Evolutionary conservation across 306 rosid species (phyloP).

Genomic region (Cicer chorassanicum): DNA sequence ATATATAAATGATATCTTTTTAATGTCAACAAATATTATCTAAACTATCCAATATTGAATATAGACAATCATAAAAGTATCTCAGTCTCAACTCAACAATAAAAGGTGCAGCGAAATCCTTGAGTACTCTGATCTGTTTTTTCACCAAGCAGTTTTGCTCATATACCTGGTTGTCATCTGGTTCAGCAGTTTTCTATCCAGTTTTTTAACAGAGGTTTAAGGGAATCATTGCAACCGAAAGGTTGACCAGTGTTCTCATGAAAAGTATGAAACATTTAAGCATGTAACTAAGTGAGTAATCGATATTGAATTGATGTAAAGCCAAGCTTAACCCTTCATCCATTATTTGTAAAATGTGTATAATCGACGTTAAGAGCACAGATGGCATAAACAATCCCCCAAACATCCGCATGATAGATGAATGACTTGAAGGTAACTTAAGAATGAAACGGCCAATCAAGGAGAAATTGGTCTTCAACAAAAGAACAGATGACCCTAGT

Average conservation of each 20-base stretch:
- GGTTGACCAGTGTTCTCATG: not conserved
- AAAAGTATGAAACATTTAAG: not conserved
- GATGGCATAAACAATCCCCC: not conserved
- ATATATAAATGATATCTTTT: no score
- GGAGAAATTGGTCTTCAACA: slow-evolving; percentile 12
- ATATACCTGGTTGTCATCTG: no score
- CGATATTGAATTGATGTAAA: not conserved
- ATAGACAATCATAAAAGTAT: no score
- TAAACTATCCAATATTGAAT: no score
- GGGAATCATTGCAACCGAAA: not conserved
- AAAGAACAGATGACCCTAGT: slow-evolving; percentile 3
- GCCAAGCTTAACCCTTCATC: not conserved
- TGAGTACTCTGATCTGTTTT: no score
- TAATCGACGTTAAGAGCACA: not conserved
- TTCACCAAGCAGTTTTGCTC: no score
- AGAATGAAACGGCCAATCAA: slow-evolving; percentile 5
- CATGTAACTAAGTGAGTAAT: not conserved
- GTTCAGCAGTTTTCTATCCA: no score
- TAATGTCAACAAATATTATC: no score
- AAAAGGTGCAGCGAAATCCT: no score
- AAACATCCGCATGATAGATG: slow-evolving; percentile 4
- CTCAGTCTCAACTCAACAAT: no score
- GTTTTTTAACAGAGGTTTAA: not conserved
- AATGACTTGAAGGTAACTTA: not conserved
- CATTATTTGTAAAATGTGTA: not conserved